Evolutionary conservation across 2,329 filamentous ascomycete genomes (phyloP), one percentile per base, ranked within the genome.

Genomic region (Diatrype stigma): DNA sequence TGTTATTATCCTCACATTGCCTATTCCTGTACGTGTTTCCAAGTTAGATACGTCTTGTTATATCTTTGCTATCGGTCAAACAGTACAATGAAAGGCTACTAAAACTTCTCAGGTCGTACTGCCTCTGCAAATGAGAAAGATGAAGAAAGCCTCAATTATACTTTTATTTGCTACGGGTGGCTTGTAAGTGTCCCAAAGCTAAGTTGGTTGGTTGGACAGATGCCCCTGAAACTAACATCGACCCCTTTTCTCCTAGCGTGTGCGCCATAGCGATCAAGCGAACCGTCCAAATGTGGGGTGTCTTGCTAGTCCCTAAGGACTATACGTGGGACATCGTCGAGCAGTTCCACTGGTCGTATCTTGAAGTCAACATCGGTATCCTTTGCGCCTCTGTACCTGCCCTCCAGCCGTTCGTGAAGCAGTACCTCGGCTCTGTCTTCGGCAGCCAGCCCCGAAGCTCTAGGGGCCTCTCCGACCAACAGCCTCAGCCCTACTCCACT

Each of bases 291-390:
- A 47, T 37, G 45, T 12, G 14, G 6, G 30, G 19, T 1, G 45
- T 47, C 10, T 34, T 47, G 26, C 19, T n/a, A 30, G 22, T 10
- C 10, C 45, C 45, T 22, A n/a, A 3, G 6, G 45, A 38, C 22
- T 47, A 47, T 8, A 47, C 30, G 14, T 26, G 32, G 45, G 30
- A 22, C 12, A 38, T 47, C 14, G 32, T 38, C 8, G 32, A 47
- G 17, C 45, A 38, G 45, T 47, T 47, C 30, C 32, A 47, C 14
- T 47, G 45, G 45, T 26, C 32, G 16, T 38, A 23, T 17, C 45
- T 47, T 16, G 32, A 47, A 22, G 32, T 47, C 21, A 35, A 47
- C 2, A 28, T 47, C 6, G 32, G 32, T 21, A 38, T 47, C 3
- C 11, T 45, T 6, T 38, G 45, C 19, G 45, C 14, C 34, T 38